These are phyloP conservation scores for Halenospora varia DNA, from an alignment of 495 filamentous ascomycete genomes.

Conservation along the genomic window DNA sequence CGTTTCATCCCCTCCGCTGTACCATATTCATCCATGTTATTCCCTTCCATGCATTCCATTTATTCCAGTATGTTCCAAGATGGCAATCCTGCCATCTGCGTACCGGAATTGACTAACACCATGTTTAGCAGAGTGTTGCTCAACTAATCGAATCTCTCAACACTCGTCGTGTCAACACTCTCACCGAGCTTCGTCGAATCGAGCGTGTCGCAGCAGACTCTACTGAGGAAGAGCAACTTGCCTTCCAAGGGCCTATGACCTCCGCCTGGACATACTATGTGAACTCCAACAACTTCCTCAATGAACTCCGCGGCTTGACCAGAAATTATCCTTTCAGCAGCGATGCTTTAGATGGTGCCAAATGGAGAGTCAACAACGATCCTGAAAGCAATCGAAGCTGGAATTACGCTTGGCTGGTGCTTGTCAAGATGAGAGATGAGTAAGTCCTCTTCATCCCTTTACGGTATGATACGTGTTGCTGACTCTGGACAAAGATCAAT, in stretches of 20 bases:
- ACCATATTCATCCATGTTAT: not conserved
- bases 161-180: slow-evolving; percentile 65
- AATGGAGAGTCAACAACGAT: slow-evolving; percentile 59
- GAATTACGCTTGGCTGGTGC: slow-evolving; percentile 73
- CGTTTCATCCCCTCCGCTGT: not conserved
- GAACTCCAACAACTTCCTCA: slow-evolving; percentile 67
- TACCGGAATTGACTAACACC: not conserved
- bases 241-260: slow-evolving; percentile 58
- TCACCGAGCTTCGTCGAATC: slow-evolving; percentile 70
- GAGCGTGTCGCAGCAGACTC: slow-evolving; percentile 58
- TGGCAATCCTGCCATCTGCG: not conserved
- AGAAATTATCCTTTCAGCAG: slow-evolving; percentile 69
- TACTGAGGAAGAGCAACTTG: slow-evolving; percentile 52
- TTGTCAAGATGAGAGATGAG: slow-evolving; percentile 65
- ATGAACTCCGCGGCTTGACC: slow-evolving; percentile 65
- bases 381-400: slow-evolving; percentile 64
- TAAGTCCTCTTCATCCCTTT: slow-evolving; percentile 37
- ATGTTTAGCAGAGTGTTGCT: slow-evolving; percentile 14
- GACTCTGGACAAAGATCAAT: slow-evolving; percentile 40
- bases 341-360: slow-evolving; percentile 63
- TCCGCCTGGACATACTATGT: slow-evolving; percentile 72
- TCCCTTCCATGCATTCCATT: not conserved
- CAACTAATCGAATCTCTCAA: slow-evolving; percentile 50
- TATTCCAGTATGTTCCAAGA: not conserved
- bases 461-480: slow-evolving; percentile 4